phyloP scores from a whole-genome alignment of 208 protist species.

The Wallacemonas collosoma region DNA sequence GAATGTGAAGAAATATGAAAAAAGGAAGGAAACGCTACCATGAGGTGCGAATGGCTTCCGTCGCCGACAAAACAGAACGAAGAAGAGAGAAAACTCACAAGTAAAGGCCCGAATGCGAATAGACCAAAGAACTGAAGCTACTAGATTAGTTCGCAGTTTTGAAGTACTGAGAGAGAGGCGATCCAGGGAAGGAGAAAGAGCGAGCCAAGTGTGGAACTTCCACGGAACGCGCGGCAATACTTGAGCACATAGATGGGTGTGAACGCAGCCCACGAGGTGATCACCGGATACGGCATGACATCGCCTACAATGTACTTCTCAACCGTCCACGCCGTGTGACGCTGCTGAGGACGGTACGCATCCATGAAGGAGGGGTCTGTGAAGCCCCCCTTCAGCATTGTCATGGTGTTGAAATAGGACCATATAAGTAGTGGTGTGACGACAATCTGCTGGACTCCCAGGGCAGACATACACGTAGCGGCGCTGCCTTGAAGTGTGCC shows the following conservation, averaged over 20 bases:
- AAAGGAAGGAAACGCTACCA: too few relatives aligned
- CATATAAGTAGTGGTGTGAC: slow-evolving; percentile 65
- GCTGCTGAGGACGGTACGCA: slow-evolving; percentile 29
- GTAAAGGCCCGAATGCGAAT: neutral
- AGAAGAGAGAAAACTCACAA: neutral
- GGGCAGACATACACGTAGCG: slow-evolving; percentile 41
- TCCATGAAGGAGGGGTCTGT: slow-evolving; percentile 57
- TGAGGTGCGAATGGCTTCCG: too few relatives aligned
- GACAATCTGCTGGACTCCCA: slow-evolving; percentile 67
- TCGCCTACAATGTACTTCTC: slow-evolving; percentile 53
- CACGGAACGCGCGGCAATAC: slow-evolving; percentile 41
- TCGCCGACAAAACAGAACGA: neutral
- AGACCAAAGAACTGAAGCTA: too few relatives aligned
- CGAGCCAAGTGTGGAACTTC: slow-evolving; percentile 21
- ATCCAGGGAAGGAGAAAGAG: slow-evolving; percentile 60
- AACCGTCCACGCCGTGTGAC: slow-evolving; percentile 53
- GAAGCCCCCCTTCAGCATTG: slow-evolving; percentile 59
- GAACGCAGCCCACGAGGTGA: slow-evolving; percentile 75
- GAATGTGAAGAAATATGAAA: too few relatives aligned
- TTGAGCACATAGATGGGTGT: slow-evolving; percentile 44
- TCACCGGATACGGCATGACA: slow-evolving; percentile 69
- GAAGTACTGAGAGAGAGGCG: slow-evolving; percentile 47
- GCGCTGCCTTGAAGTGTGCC: slow-evolving; percentile 35
- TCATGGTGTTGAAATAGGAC: slow-evolving; percentile 74
- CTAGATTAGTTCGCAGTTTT: slow-evolving; percentile 50